phyloP scores from a whole-genome alignment of 1,139 yeast genomes.

The Candida mesenterica region DNA sequence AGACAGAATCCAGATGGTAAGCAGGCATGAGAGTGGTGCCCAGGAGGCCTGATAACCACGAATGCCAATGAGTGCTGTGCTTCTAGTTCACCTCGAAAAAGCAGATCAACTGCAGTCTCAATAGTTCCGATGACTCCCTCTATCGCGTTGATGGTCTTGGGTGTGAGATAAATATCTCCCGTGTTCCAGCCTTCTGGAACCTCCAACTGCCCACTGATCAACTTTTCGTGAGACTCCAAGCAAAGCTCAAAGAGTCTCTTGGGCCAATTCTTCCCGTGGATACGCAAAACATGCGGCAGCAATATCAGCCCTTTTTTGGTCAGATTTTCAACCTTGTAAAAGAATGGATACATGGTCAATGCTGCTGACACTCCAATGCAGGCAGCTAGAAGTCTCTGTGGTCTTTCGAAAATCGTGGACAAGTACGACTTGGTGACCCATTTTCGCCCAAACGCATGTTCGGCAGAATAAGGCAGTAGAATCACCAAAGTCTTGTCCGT shows the following conservation, averaged over 20 bases:
- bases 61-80: slow-evolving; percentile 57
- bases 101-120: slow-evolving; percentile 65
- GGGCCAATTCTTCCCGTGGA: slow-evolving; percentile 82
- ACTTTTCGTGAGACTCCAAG: slow-evolving; percentile 53
- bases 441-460: slow-evolving; percentile 69
- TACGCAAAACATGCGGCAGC: slow-evolving; percentile 60
- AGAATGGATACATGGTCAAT: slow-evolving; percentile 63
- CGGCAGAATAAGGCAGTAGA: slow-evolving; percentile 58
- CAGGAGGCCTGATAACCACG: slow-evolving; percentile 78
- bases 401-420: slow-evolving; percentile 77
- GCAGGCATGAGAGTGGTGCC: slow-evolving; percentile 86
- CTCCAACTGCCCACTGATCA: slow-evolving; percentile 58
- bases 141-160: slow-evolving; percentile 67
- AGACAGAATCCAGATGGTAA: slow-evolving; percentile 87
- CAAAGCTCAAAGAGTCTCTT: slow-evolving; percentile 58
- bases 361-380: slow-evolving; percentile 81
- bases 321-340: slow-evolving; percentile 53
- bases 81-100: slow-evolving; percentile 15
- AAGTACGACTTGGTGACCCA: slow-evolving; percentile 75
- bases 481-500: slow-evolving; percentile 52
- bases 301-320: slow-evolving; percentile 46
- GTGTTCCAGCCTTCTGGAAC: slow-evolving; percentile 83
- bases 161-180: slow-evolving; percentile 76
- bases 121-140: slow-evolving; percentile 81
- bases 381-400: slow-evolving; percentile 74